Evolutionary conservation across 768 basidiomycete genomes (phyloP), one percentile per base, ranked within the genome.

Genomic region (Boletellus emodensis): DNA sequence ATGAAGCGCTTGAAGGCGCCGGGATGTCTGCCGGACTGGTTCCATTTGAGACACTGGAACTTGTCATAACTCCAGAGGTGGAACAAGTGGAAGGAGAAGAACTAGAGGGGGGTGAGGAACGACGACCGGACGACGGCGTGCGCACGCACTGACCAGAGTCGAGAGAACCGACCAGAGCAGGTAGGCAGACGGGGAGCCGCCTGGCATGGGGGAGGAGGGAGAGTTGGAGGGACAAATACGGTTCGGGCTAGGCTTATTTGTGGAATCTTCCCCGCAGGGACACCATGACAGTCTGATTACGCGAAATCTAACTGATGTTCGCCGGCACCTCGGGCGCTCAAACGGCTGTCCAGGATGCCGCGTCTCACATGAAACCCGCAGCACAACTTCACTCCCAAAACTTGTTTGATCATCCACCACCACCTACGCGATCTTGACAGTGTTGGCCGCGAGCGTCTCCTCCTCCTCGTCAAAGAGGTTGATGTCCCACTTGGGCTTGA

Each of bases 1-100:
- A 92, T 92, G 62, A 92, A 77, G 44, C 90, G 78, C 70, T 87
- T 90, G 78, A 92, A 92, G 12, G 89, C 82, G 49, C 90, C 90
- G 49, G 85, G 86, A 64, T 87, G 86, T 46, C 86, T 76, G 32
- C 86, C 87, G 13, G 82, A 75, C 62, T 81, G 56, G 42, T 37
- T 76, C 87, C 87, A 90, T 66, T 72, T 77, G 40, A 90, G 67
- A 67, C 89, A 90, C 54, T 82, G 75, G 67, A 90, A 87, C 52
- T 70, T 76, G 70, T 91, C 89, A 60, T 90, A 91, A 54, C 71
- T 73, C 85, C 86, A 91, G n/a, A 91, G 76, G 65, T 91, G 89
- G 58, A 79, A 72, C 41, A 86, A 59, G 48, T 90, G 75, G 65
- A 88, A 87, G 40, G 70, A 58, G 48, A 81, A 74, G 61, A 90